Evolutionary conservation across 2,329 filamentous ascomycete species (phyloP).

Genomic region (Apiospora aurea): DNA sequence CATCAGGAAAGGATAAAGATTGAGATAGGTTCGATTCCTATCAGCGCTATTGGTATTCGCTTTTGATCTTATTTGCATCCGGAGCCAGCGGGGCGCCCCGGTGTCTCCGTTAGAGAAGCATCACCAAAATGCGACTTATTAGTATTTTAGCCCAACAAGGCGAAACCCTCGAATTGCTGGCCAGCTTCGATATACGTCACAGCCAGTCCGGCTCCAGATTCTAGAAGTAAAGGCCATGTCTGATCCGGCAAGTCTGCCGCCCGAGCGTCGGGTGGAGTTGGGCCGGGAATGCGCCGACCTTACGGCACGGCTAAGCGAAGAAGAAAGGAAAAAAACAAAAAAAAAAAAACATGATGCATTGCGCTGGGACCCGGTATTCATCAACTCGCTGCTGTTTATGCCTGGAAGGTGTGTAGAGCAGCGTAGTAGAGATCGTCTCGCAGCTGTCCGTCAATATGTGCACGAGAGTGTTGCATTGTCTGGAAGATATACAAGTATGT

Average conservation of each 20-base stretch:
- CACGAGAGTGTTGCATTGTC: background rate
- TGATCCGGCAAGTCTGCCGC: conserved; percentile 5
- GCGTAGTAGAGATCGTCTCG: background rate
- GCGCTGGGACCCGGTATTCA: conserved; percentile 2
- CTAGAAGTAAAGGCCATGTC: background rate
- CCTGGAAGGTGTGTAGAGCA: background rate
- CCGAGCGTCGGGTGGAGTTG: background rate
- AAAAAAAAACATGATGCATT: background rate
- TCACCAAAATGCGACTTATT: background rate
- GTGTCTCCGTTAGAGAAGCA: background rate
- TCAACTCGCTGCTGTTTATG: background rate
- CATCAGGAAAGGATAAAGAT: too few species aligned
- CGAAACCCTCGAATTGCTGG: background rate
- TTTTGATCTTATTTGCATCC: too few species aligned
- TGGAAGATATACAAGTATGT: background rate
- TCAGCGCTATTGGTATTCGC: too few species aligned
- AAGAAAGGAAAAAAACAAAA: background rate
- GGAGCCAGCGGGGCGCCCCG: background rate
- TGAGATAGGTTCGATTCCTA: too few species aligned
- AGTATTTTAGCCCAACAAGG: background rate
- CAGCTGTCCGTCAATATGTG: background rate
- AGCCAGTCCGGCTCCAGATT: background rate
- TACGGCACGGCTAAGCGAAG: background rate
- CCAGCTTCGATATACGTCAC: conserved; percentile 5
- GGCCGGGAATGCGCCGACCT: conserved; percentile 9